These are phyloP conservation scores for Debaryomyces coudertii DNA, from an alignment of 1,139 yeast species.

Conservation along the genomic window DNA sequence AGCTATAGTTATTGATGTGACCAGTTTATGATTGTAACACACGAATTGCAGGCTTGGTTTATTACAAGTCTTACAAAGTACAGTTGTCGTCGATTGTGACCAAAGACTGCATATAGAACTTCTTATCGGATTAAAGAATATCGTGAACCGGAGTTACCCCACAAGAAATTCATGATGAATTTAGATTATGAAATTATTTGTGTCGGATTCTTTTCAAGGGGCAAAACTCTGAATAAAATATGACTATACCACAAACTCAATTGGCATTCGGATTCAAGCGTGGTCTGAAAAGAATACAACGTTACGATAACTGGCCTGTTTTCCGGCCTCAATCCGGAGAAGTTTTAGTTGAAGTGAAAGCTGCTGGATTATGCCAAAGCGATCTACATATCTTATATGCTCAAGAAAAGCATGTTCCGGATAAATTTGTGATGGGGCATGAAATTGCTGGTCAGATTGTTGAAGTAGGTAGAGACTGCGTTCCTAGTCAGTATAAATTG, in stretches of 20 bases:
- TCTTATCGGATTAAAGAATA: no score
- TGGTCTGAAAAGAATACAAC: constrained; percentile 24
- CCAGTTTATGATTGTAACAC: no score
- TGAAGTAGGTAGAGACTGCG: constrained; percentile 36
- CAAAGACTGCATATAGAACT: no score
- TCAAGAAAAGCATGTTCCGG: constrained; percentile 23
- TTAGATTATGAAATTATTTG: no score
- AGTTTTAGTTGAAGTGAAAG: constrained; percentile 50
- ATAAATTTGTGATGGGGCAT: constrained; percentile 56
- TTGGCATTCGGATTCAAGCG: constrained; percentile 30
- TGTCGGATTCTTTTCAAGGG: background rate
- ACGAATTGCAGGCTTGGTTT: no score
- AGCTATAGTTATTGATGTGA: no score
- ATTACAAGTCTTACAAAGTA: no score
- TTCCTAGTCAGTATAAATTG: constrained; percentile 30
- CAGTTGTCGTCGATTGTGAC: no score
- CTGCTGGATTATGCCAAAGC: constrained; percentile 56
- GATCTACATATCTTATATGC: constrained; percentile 50
- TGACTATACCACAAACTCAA: constrained; percentile 21
- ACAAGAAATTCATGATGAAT: no score
- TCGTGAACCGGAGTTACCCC: no score
- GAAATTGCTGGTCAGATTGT: constrained; percentile 57
- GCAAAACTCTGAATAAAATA: background rate
- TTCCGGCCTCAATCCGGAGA: constrained; percentile 39
- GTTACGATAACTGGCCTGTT: constrained; percentile 37